Evolutionary conservation across 257 asterid genomes (phyloP), one percentile per base, ranked within the genome.

Genomic region (Buddleja alternifolia): DNA sequence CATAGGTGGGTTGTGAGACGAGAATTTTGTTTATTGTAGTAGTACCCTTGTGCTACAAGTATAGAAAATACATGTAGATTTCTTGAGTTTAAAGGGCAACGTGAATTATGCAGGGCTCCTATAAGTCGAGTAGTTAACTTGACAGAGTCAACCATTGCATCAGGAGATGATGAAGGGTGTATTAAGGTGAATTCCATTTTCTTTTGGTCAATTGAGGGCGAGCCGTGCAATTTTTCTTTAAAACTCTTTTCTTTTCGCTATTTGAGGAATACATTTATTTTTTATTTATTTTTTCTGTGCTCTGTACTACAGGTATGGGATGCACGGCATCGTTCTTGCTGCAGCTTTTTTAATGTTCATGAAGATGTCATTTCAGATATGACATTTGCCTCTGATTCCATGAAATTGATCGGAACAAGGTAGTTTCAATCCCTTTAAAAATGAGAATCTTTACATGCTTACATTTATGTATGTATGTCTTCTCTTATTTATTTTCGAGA

Each of bases 151-250:
- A 93, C 93, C 37, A 59, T 93, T 76, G 98, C 97, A 23, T 93
- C 98, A 8, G 98, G 97, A 51, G 98, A 90, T 54, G 97, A 93
- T 70, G 88, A 81, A 15, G 97, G 98, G 39, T 90, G 93, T 64
- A 75, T 93, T 25, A 93, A 93, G 98, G 98, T 90, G 69, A n/a
- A 10, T 72, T 65, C 45, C 32, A 37, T n/a, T n/a, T n/a, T n/a
- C n/a, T n/a, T n/a, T n/a, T n/a, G n/a, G n/a, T n/a, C n/a, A n/a
- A n/a, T n/a, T n/a, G n/a, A n/a, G n/a, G n/a, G n/a, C n/a, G n/a
- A n/a, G n/a, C n/a, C n/a, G n/a, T n/a, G n/a, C n/a, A n/a, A n/a
- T n/a, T n/a, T n/a, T 7, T 14, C 7, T 7, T 41, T 41, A 4
- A 0, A 10, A 3, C 3, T 41, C 20, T 41, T 64, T 11, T 52